Evolutionary conservation across 192 early-diverging fungal species (phyloP).

Genomic region (Coemansia erecta): DNA sequence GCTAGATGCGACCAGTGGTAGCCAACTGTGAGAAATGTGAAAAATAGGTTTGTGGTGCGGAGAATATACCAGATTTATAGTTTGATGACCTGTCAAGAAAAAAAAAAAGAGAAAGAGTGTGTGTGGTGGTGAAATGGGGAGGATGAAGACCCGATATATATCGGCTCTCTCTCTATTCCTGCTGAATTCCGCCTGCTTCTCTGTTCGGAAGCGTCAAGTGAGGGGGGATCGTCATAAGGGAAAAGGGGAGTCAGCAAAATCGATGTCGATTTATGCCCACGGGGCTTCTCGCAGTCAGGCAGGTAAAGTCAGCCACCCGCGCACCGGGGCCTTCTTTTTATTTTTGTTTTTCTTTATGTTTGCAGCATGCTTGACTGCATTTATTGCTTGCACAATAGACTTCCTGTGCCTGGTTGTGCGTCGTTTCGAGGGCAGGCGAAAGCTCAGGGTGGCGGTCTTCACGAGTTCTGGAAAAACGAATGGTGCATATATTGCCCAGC

Average conservation of each 20-base stretch:
- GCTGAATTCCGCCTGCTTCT: constrained; percentile 15
- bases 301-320: too few relatives aligned
- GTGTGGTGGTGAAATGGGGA: background rate
- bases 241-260: background rate
- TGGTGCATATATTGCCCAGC: constrained; percentile 13
- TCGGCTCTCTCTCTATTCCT: background rate
- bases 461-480: constrained; percentile 3
- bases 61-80: constrained; percentile 1
- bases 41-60: constrained; percentile 6
- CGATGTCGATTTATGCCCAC: background rate
- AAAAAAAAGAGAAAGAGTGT: constrained; percentile 10
- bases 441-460: constrained; percentile 14
- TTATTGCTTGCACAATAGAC: too few relatives aligned
- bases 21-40: constrained; percentile 14
- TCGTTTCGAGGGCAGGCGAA: background rate
- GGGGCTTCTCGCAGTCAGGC: too few relatives aligned
- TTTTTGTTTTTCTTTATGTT: too few relatives aligned
- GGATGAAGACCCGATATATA: background rate
- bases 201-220: background rate
- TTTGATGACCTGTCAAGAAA: constrained; percentile 1
- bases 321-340: too few relatives aligned
- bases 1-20: constrained; percentile 6
- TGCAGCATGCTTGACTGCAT: too few relatives aligned
- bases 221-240: background rate
- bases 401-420: background rate